Evolutionary conservation across 768 basidiomycete species (phyloP), one percentile per base, ranked within the genome.

Genomic region (Rhodocollybia butyracea): DNA sequence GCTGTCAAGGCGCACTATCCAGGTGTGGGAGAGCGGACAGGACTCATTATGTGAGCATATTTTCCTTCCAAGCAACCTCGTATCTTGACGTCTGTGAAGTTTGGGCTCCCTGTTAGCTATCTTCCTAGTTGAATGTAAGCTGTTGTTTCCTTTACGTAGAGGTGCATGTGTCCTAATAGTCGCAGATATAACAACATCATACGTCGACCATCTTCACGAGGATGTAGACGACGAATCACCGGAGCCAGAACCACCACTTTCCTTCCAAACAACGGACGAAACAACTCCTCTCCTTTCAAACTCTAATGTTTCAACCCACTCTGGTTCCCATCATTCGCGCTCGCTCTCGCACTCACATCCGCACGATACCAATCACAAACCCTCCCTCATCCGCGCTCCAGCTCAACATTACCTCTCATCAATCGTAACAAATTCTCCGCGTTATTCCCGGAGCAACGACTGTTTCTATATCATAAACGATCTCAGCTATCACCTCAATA

Each of bases 81-180:
- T 36, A 34, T 22, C 54, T 59, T 48, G 59, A 39, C 1, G 38
- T 27, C 13, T 29, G 11, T 50, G 19, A 57, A 90, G 89, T 11
- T 66, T 91, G 15, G 70, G 68, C 24, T 88, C 89, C 0, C 65
- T 93, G 12, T 68, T 92, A 41, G 60, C 75, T 11, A 93, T 93
- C 34, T 93, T 93, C 66, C 68, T 90, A 5, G 70, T 93, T 29
- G 91, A 93, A 82, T 92, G 91, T 87, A 65, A 34, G 87, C 73
- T 30, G 5, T 46, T 27, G 30, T 26, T 46, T 48, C 10, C 5
- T 46, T 27, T 32, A 30, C n/a, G 31, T 54, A 13, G 27, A 31
- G 13, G 48, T 41, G 59, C 30, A 56, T 60, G 45, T 29, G 19
- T 58, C 39, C 31, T 17, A 29, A 5, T n/a, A 5, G 12, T 22